Percentiles rank a stretch among this genome's conserved stretches.
phyloP scores from a whole-genome alignment of 2,329 filamentous ascomycete species.

The Monosporascus sp. region DNA sequence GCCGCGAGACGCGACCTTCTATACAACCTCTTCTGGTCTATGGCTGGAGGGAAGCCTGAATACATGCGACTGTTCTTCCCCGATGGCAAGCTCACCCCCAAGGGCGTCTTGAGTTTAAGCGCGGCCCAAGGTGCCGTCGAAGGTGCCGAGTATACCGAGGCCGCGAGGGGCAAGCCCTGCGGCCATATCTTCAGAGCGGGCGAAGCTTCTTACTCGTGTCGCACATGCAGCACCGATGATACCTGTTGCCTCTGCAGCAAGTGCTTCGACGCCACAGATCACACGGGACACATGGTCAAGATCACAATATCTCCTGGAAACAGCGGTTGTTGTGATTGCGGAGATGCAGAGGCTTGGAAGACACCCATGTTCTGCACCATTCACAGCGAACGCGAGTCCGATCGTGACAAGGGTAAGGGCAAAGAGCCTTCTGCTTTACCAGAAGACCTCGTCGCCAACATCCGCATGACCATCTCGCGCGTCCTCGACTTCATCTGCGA shows the following conservation, averaged over 20 bases:
- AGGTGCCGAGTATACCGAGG: slow-evolving; percentile 89
- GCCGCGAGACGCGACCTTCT: slow-evolving; percentile 68
- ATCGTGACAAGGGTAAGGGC: slow-evolving; percentile 55
- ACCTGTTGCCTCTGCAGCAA: slow-evolving; percentile 91
- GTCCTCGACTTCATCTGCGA: slow-evolving; percentile 94
- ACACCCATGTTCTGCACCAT: slow-evolving; percentile 87
- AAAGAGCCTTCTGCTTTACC: slow-evolving; percentile 58
- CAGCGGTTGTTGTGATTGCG: slow-evolving; percentile 95
- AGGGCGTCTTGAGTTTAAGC: slow-evolving; percentile 66
- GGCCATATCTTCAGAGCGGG: slow-evolving; percentile 96
- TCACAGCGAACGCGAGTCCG: slow-evolving; percentile 62
- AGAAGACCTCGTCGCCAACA: slow-evolving; percentile 67
- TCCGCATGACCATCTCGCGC: slow-evolving; percentile 79
- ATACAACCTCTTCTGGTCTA: slow-evolving; percentile 76
- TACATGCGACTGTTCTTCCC: slow-evolving; percentile 81
- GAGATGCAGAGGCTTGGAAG: slow-evolving; percentile 91
- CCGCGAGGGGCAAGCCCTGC: slow-evolving; percentile 86
- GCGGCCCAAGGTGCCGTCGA: slow-evolving; percentile 89
- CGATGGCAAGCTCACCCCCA: slow-evolving; percentile 57
- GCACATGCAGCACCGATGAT: slow-evolving; percentile 89
- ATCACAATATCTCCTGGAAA: slow-evolving; percentile 86
- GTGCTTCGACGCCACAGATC: slow-evolving; percentile 94
- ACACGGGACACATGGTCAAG: slow-evolving; percentile 86
- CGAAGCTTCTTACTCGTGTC: slow-evolving; percentile 90
- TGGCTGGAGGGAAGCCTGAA: slow-evolving; percentile 69